Evolutionary conservation across 164 flowering plant species (phyloP).

Genomic region (Chloranthus sessilifolius): DNA sequence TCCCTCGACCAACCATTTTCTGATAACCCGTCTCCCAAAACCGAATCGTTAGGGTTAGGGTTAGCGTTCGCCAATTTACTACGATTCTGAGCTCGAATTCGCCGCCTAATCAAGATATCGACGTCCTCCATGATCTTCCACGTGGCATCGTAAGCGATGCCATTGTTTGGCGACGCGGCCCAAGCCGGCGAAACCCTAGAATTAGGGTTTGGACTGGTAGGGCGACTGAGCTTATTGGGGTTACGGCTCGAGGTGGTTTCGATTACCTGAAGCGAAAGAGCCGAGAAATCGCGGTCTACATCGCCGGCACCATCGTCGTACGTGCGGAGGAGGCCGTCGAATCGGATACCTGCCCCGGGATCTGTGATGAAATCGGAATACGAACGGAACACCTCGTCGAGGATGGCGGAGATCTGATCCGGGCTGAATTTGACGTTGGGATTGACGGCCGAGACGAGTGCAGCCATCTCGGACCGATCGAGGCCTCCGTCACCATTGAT

Average conservation of each 20-base stretch:
- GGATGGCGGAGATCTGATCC: conserved; percentile 16
- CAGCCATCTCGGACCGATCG: conserved; percentile 13
- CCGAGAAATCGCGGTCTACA: conserved; percentile 17
- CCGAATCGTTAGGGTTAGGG: background rate
- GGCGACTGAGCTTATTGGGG: background rate
- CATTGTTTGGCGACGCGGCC: conserved; percentile 11
- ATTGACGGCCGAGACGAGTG: conserved; percentile 15
- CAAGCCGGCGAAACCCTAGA: conserved; percentile 6
- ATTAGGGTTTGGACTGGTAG: background rate
- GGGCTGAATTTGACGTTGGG: conserved; percentile 14
- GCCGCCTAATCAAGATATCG: conserved; percentile 10
- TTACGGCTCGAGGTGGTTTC: background rate
- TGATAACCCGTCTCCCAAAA: conserved; percentile 5
- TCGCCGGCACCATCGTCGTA: conserved; percentile 21
- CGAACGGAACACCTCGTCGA: conserved; percentile 20
- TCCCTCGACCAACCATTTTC: conserved; percentile 21
- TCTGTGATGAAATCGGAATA: conserved; percentile 14
- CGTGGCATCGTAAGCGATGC: conserved; percentile 9
- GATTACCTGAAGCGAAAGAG: conserved; percentile 1
- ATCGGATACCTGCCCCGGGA: conserved; percentile 10
- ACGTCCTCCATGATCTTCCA: conserved; percentile 9
- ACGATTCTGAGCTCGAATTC: conserved; percentile 3
- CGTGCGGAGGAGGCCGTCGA: conserved; percentile 15
- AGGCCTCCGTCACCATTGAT: conserved; percentile 17
- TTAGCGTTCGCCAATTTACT: background rate